phyloP scores from a whole-genome alignment of 129 eudicot genomes.

The Ambrosia trifida region DNA sequence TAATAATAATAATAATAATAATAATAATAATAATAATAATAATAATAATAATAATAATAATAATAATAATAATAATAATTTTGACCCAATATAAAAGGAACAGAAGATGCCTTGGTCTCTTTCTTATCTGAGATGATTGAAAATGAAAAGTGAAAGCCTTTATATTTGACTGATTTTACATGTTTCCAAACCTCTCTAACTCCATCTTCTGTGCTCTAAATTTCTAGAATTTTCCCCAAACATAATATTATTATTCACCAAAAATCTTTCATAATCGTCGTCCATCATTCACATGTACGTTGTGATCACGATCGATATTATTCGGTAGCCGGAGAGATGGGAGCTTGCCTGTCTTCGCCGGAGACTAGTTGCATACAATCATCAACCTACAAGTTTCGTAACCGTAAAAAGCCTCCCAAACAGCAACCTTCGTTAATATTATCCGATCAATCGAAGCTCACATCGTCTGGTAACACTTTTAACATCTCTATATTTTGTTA shows the following conservation, averaged over 20 bases:
- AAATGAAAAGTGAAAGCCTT: not conserved
- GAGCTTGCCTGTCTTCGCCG: slow-evolving; percentile 73
- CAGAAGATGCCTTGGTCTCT: slow-evolving; percentile 12
- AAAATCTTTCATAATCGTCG: not conserved
- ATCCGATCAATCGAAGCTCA: slow-evolving; percentile 45
- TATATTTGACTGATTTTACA: slow-evolving; percentile 31
- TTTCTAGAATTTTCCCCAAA: slow-evolving; percentile 16
- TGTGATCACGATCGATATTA: slow-evolving; percentile 16
- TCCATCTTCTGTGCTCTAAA: slow-evolving; percentile 13
- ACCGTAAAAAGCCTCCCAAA: slow-evolving; percentile 30
- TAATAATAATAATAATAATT: not conserved
- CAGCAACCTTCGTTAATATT: slow-evolving; percentile 46
- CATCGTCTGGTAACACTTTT: slow-evolving; percentile 44
- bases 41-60: too few relatives aligned
- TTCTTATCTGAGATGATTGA: slow-evolving; percentile 12
- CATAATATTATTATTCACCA: not conserved
- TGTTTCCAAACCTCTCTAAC: not conserved
- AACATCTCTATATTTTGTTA: too few relatives aligned
- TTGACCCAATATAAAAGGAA: not conserved
- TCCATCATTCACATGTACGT: slow-evolving; percentile 16
- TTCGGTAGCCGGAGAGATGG: slow-evolving; percentile 54
- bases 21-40: too few relatives aligned
- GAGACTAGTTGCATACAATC: slow-evolving; percentile 35
- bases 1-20: too few relatives aligned
- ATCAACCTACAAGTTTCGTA: slow-evolving; percentile 38